Base-by-base conservation (phyloP, 169 alveolate species). In the Theileria sp. region DNA sequence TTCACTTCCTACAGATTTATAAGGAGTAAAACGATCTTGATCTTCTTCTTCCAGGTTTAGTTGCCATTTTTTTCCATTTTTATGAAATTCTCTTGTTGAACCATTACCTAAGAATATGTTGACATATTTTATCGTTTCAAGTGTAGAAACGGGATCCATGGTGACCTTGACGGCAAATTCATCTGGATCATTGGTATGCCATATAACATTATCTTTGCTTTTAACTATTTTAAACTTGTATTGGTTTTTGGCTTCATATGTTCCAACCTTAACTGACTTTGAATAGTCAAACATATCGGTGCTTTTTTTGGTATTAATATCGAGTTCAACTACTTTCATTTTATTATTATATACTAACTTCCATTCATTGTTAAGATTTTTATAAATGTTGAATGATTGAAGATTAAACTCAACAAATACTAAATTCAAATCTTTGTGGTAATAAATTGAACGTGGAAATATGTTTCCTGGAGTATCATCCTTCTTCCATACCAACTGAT, bases 361-460 rank as follows among this genome's bases (percentile, higher is more conserved):
- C 68, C 68, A 60, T 60, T 28, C 36, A 25, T 60, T 60, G n/a
- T 28, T 28, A 23, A 23, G 3, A 3, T 60, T 12, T 17, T 60
- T 60, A 28, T 60, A 60, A 60, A 60, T 28, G 30, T 60, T 23
- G 36, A 25, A 60, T 25, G 68, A 12, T 10, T 28, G 30, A 10
- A 60, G n/a, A 60, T 60, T 28, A 60, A 60, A 60, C 8, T 60
- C 68, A 60, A 60, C 68, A 60, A 60, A 60, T 25, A 60, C 68
- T 28, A 60, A 25, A 9, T 28, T 60, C 36, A 60, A 25, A 28
- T 60, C 68, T 17, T 60, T 28, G 68, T 60, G 68, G 10, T 60
- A 60, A 60, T 60, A 60, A 25, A 60, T 60, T 12, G 68, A 60
- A 3, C 17, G 10, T 60, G 68, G 68, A 60, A 60, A 60, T 28